Evolutionary conservation across 2,329 filamentous ascomycete species (phyloP), one percentile per base, ranked within the genome.

Genomic region (Tolypocladium amazonense): DNA sequence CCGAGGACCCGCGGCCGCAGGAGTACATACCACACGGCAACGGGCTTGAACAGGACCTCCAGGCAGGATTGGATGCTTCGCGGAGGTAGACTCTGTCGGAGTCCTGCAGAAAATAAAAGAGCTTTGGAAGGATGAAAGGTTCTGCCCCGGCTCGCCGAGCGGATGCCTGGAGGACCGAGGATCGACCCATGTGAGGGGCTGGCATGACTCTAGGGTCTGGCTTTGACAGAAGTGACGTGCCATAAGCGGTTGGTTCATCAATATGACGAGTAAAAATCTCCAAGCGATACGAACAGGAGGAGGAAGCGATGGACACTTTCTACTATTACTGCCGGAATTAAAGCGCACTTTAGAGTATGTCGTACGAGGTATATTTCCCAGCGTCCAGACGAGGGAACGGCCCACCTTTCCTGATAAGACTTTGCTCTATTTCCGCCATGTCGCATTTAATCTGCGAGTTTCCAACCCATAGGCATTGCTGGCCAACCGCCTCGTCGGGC

Each of bases 1-100:
- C 80, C 20, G 81, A 86, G 65, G 83, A 86, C 58, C 83, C 83
- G 9, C 73, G 83, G 47, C 83, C 83, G 7, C 81, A 86, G 67
- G 83, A 85, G 69, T 85, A 84, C 65, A 70, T 75, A 37, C 71
- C 74, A 55, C 77, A 78, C 41, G 72, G 75, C 53, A 76, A 76
- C 50, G 79, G 78, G 5, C 75, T 87, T 25, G 84, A 87, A 72
- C 81, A 81, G 35, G 84, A 86, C 62, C 75, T 87, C 47, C 81
- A 81, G 37, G 80, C 79, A 35, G 82, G 71, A 4, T 65, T 74
- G 53, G 72, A 74, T 57, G 69, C 68, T 11, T 64, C 65, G 37
- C 66, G 65, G 61, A 69, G 66, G 59, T 68, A 65, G 45, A 20
- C 39, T 43, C 39, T n/a, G 39, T n/a, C 18, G 20, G 39, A n/a